Evolutionary conservation across 768 basidiomycete species (phyloP).

Genomic region (Phanerochaete sordida): DNA sequence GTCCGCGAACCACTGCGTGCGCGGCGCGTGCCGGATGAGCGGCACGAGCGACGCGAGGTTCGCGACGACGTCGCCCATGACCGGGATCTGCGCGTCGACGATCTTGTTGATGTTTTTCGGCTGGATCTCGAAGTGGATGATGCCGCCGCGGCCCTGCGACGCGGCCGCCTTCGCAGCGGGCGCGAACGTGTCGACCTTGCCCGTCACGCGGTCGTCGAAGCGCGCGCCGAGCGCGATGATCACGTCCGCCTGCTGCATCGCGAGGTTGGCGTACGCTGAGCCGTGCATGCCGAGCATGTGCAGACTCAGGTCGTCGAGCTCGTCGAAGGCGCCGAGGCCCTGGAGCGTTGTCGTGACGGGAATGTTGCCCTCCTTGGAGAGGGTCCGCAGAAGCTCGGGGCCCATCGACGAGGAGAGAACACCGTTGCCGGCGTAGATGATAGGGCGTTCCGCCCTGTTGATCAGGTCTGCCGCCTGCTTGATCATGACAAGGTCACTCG

Average conservation of each 20-base stretch:
- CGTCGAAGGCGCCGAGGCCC: conserved; percentile 94
- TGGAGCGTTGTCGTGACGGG: conserved; percentile 97
- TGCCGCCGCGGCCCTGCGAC: conserved; percentile 81
- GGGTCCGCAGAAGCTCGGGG: conserved; percentile 73
- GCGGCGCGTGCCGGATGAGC: conserved; percentile 57
- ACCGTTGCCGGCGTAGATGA: conserved; percentile 93
- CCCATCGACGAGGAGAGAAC: conserved; percentile 80
- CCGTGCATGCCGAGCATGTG: conserved; percentile 99
- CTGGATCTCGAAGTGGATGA: conserved; percentile 98
- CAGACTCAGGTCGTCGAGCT: conserved; percentile 77
- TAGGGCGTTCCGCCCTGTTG: conserved; percentile 84
- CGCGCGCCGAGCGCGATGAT: conserved; percentile 96
- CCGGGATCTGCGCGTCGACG: conserved; percentile 88
- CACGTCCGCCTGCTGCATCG: conserved; percentile 96
- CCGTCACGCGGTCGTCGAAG: conserved; percentile 98
- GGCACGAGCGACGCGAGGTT: conserved; percentile 84
- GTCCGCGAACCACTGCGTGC: conserved; percentile 79
- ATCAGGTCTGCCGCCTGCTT: conserved; percentile 85
- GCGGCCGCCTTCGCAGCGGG: conserved; percentile 89
- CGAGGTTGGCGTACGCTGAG: conserved; percentile 93
- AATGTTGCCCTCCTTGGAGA: conserved; percentile 85
- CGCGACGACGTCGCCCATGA: conserved; percentile 89
- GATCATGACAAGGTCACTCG: conserved; percentile 65
- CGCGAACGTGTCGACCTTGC: conserved; percentile 84
- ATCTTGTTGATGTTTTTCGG: conserved; percentile 99